These are phyloP conservation scores for Linnemannia exigua DNA, from an alignment of 192 early-diverging fungal species.

Conservation along the genomic window DNA sequence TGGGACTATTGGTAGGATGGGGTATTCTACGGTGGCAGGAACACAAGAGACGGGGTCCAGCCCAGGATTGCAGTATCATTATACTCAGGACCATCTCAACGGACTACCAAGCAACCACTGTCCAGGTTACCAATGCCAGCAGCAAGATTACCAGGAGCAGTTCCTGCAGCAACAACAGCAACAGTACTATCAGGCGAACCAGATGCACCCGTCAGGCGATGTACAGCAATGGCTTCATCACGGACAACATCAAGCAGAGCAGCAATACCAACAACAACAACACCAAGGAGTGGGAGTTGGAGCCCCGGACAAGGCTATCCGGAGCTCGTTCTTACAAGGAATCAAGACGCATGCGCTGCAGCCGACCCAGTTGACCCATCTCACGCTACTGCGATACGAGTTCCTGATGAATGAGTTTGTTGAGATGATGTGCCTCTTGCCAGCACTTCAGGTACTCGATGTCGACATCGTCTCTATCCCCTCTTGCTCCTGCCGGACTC, in stretches of 20 bases:
- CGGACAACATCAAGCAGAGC: background rate
- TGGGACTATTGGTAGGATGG: background rate
- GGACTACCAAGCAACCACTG: background rate
- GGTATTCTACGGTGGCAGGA: background rate
- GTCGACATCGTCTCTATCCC: constrained; percentile 20
- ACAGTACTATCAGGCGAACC: background rate
- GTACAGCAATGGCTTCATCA: background rate
- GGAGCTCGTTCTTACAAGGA: constrained; percentile 20
- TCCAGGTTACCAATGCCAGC: background rate
- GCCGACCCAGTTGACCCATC: constrained; percentile 20
- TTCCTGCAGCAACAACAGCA: background rate
- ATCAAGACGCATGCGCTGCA: constrained; percentile 18
- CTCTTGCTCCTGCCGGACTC: background rate
- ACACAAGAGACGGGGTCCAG: background rate
- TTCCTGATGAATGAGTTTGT: constrained; percentile 33
- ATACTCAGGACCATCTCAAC: background rate
- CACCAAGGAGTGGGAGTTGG: background rate
- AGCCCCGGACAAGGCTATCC: background rate
- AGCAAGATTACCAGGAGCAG: background rate
- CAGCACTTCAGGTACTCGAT: constrained; percentile 19
- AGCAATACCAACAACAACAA: constrained; percentile 12
- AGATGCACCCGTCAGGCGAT: background rate
- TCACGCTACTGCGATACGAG: constrained; percentile 27
- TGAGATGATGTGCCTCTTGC: constrained; percentile 29
- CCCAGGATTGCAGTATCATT: background rate